Percentiles rank a stretch among this genome's conserved stretches.
Conservation (phyloP, 306 rosid species). For the Calophaca sinica region DNA sequence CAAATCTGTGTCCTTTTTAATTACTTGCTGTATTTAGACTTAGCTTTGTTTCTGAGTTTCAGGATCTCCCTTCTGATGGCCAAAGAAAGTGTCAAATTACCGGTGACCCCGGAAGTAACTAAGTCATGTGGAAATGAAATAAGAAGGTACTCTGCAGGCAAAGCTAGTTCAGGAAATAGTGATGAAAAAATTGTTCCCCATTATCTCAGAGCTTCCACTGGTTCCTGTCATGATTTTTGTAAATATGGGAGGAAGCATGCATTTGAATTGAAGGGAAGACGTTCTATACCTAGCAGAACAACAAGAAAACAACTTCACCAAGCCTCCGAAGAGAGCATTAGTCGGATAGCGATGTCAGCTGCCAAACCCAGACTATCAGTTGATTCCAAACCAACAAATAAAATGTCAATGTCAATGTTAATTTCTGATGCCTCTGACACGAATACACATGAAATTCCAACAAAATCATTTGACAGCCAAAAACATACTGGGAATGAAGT, state of each 20-base stretch:
- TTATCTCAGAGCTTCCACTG: conserved; percentile 83
- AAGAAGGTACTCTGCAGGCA: conserved; percentile 67
- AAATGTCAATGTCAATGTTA: conserved; percentile 27
- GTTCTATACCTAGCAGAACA: conserved; percentile 49
- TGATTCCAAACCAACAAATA: conserved; percentile 47
- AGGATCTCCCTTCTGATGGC: conserved; percentile 68
- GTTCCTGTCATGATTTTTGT: conserved; percentile 94
- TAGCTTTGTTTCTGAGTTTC: conserved; percentile 44
- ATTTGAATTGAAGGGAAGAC: conserved; percentile 53
- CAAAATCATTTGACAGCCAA: conserved; percentile 49
- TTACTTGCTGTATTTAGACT: conserved; percentile 28
- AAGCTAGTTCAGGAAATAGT: conserved; percentile 46
- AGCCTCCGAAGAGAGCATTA: conserved; percentile 43
- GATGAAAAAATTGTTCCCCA: conserved; percentile 56
- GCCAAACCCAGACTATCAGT: conserved; percentile 45
- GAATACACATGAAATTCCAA: conserved; percentile 23
- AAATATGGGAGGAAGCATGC: conserved; percentile 69
- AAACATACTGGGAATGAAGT: conserved; percentile 42
- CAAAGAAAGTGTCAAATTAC: conserved; percentile 51
- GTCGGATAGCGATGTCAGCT: conserved; percentile 40
- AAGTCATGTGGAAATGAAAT: conserved; percentile 45
- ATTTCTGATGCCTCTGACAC: conserved; percentile 39
- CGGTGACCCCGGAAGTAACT: conserved; percentile 42
- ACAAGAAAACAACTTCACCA: conserved; percentile 47
- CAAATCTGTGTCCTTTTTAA: conserved; percentile 6